Evolutionary conservation across 768 basidiomycete species (phyloP), one percentile per base, ranked within the genome.

Genomic region (Sarcomyxa edulis): DNA sequence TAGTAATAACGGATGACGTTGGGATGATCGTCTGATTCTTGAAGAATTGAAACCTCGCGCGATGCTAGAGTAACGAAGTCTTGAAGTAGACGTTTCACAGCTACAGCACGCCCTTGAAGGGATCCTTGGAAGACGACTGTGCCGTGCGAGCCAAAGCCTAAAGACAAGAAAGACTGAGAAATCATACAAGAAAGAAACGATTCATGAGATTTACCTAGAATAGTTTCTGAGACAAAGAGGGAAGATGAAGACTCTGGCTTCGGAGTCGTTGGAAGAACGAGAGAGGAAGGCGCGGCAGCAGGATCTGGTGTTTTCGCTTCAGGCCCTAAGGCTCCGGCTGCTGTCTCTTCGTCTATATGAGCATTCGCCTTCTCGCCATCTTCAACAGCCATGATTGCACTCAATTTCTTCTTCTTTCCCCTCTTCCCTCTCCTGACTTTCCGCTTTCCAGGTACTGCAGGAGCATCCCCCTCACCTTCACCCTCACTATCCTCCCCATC

Each of bases 1-100:
- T 91, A 98, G 61, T 93, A 99, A 57, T 99, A 96, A 20, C 92
- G 84, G 50, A 98, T 94, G 58, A 99, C 96, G 64, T 99, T 97
- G 12, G 92, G 92, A 52, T 99, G 96, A 57, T 95, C 92, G 67
- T 99, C 96, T 32, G 89, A 88, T 57, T 96, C 93, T 64, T 97
- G 93, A 7, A 99, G 73, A 27, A 99, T 79, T 52, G 81, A 81
- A 19, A 98, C 93, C 68, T 99, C 96, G 32, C 94, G 87, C 3
- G 82, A 72, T 6, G 94, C 94, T 25, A 99, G 79, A 0, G 92
- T 95, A 39, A 95, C 90, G 51, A 97, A 98, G 59, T 98, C 94
- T 49, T 84, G 85, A 6, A 98, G 74, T 3, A 99, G 75, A 0
- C 96, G 88, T 59, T 99, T 98, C 41, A 99, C 93, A n/a, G 96